Evolutionary conservation across 2,329 filamentous ascomycete species (phyloP), one percentile per base, ranked within the genome.

Genomic region (Cercospora berteroae): DNA sequence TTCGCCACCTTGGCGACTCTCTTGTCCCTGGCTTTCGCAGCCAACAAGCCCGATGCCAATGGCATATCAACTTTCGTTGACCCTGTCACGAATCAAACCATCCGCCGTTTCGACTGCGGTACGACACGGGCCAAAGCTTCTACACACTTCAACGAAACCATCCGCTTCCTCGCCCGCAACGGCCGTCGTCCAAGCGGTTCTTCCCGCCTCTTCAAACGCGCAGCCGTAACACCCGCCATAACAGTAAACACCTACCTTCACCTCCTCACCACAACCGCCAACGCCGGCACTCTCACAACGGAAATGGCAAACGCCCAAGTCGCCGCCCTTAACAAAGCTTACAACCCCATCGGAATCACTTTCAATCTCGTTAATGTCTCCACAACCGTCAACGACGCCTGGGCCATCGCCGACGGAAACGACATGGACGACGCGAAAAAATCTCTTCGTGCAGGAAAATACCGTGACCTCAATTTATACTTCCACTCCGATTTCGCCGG

Each of bases 381-480:
- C 25, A 84, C 81, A 71, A 85, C 80, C 39, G 78, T 81, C 66
- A 87, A 87, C 77, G 82, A 86, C 70, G 78, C 77, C 56, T 88
- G 86, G 86, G 85, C 86, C 33, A 74, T 79, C 18, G 81, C 78
- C 63, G 79, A 79, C 36, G 83, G 81, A 64, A 58, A 60, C 56
- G 81, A 83, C 72, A 82, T 83, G 70, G 74, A 82, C 57, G 79
- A 70, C 9, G 85, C 87, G 83, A 88, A 88, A 75, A 74, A 77
- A 25, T 76, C 82, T 2, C 82, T 88, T 2, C 84, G 85, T 23
- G 78, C 81, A 66, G 86, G 86, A 61, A 82, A 75, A 44, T 88
- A 88, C 76, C 69, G 73, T 44, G 81, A 82, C 1, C 80, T 88
- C 39, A 88, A 88, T 75, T 79, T 88, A 67, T 88, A 87, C 78